Evolutionary conservation across 164 flowering plant species (phyloP), one percentile per base, ranked within the genome.

Genomic region (Kingdonia uniflora): DNA sequence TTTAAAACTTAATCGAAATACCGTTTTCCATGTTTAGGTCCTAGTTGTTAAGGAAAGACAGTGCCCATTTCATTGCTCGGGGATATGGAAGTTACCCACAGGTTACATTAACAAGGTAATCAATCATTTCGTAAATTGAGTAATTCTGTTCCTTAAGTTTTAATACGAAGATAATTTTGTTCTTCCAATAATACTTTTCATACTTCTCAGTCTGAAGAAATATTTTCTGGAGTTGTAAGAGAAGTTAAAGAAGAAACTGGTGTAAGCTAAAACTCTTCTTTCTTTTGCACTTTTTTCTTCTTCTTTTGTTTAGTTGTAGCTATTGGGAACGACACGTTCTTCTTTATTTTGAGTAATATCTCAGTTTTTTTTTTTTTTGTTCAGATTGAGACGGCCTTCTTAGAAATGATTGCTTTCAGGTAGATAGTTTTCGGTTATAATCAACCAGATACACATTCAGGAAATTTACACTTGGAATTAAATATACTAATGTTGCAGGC

Each of bases 171-270:
- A 29, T 4, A 29, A 17, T 21, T 29, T 19, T 13, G 19, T 22
- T 29, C 17, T 17, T 21, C 25, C 19, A 42, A 29, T 8, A 29
- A 29, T 29, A 29, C 4, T 29, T 49, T 33, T 49, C 29, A 33
- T 53, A 25, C 11, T 41, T 60, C 23, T 50, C 74, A 80, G 89
- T 80, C 83, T 33, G 89, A 82, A 67, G 84, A 80, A 51, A 41
- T 80, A 16, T 82, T 76, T 52, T 48, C 73, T 23, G 89, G 82
- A 45, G 85, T 66, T 19, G 57, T 72, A 38, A 69, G 89, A 71
- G 89, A 80, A 72, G 84, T 80, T 42, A 78, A 75, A 61, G 89
- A 82, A 67, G 85, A 82, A 75, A 82, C 89, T 45, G 85, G 85
- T 14, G 85, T 82, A 80, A 67, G 81, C 15, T 55, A 11, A 61